phyloP scores from a whole-genome alignment of 2,329 filamentous ascomycete species.

The Tolypocladium amazonense region DNA sequence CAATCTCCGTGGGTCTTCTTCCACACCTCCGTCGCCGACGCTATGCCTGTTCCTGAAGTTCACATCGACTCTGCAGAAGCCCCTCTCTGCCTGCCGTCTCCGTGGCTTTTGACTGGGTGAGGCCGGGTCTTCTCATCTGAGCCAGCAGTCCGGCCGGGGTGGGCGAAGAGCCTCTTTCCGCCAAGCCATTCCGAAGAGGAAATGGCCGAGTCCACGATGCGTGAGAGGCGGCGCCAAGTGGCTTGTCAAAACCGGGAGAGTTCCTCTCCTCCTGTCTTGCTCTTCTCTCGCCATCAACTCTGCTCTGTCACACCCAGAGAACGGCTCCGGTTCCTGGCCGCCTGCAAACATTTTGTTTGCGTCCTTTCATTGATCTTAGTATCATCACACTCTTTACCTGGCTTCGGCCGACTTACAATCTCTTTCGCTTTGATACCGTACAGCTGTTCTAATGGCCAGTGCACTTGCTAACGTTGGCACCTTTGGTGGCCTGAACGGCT shows the following conservation, averaged over 20 bases:
- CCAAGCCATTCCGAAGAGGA: background rate
- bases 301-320: constrained; percentile 9
- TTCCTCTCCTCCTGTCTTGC: constrained; percentile 2
- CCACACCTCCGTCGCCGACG: constrained; percentile 5
- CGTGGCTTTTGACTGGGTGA: constrained; percentile 2
- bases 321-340: constrained; percentile 18
- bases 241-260: constrained; percentile 4
- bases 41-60: constrained; percentile 22
- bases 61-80: background rate
- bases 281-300: constrained; percentile 21
- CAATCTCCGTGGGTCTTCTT: constrained; percentile 1
- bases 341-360: constrained; percentile 25
- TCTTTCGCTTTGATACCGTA: background rate
- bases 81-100: background rate
- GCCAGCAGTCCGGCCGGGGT: background rate
- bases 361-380: constrained; percentile 26
- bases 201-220: constrained; percentile 9
- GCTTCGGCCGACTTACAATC: constrained; percentile 23
- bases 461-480: constrained; percentile 11
- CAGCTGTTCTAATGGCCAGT: constrained; percentile 11
- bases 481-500: constrained; percentile 25
- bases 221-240: constrained; percentile 4
- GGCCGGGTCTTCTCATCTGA: constrained; percentile 2
- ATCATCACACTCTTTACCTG: constrained; percentile 20
- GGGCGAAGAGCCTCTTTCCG: background rate